A percentile compares a stretch with the other conserved stretches of the same genome.
These are phyloP conservation scores for Rhynchospora breviuscula DNA, from an alignment of 176 grass and related monocot species.

Conservation along the genomic window DNA sequence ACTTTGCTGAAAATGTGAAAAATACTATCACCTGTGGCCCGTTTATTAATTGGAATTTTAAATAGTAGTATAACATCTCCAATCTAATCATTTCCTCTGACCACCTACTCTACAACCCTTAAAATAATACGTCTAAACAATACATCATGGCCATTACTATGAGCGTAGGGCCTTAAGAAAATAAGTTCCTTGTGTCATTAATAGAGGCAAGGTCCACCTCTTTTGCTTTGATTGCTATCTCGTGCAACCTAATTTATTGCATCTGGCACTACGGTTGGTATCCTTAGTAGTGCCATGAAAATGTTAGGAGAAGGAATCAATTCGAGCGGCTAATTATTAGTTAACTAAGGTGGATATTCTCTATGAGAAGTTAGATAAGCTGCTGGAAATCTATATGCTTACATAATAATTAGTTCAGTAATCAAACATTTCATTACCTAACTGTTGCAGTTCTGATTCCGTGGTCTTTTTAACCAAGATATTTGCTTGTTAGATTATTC, in stretches of 20 bases:
- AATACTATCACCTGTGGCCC: neutral
- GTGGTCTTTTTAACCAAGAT: neutral
- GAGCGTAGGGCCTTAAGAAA: neutral
- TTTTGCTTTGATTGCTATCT: constrained; percentile 6
- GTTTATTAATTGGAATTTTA: constrained; percentile 4
- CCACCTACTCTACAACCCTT: neutral
- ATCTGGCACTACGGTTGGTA: neutral
- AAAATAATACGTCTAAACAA: neutral
- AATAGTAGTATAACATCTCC: neutral
- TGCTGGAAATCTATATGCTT: neutral
- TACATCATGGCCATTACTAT: neutral
- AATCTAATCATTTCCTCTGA: neutral
- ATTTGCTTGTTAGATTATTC: neutral
- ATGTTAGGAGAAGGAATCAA: neutral
- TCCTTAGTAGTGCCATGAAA: constrained; percentile 1
- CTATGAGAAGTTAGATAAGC: neutral
- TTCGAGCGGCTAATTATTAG: constrained; percentile 3
- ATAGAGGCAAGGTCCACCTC: neutral
- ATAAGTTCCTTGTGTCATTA: neutral
- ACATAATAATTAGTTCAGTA: neutral
- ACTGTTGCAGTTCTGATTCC: neutral
- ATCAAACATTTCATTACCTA: neutral
- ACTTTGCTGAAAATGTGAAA: constrained; percentile 9
- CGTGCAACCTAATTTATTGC: constrained; percentile 2
- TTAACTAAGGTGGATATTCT: neutral